A percentile compares a stretch with the other conserved stretches of the same genome.
Evolutionary conservation across 2,329 filamentous ascomycete genomes (phyloP).

Genomic region (Plenodomus tracheiphilus): DNA sequence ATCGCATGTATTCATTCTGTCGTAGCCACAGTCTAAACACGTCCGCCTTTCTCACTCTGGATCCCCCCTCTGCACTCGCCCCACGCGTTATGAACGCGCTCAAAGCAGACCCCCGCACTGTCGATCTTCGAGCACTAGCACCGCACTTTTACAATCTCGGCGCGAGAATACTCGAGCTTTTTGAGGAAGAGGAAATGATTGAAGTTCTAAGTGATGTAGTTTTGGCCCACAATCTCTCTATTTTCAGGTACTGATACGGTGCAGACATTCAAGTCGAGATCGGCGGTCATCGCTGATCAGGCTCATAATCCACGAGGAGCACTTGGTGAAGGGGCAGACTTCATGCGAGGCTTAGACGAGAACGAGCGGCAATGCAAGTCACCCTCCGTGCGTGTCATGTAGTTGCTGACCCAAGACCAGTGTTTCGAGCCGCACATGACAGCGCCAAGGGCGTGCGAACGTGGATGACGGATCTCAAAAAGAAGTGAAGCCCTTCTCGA

Average conservation of each 20-base stretch:
- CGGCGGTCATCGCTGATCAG: slow-evolving; percentile 82
- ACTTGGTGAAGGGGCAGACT: slow-evolving; percentile 70
- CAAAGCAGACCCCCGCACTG: slow-evolving; percentile 84
- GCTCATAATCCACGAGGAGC: slow-evolving; percentile 81
- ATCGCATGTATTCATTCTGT: slow-evolving; percentile 9
- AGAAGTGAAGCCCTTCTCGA: slow-evolving; percentile 28
- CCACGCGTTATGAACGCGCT: slow-evolving; percentile 83
- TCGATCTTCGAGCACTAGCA: slow-evolving; percentile 80
- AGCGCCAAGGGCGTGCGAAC: slow-evolving; percentile 51
- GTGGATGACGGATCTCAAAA: slow-evolving; percentile 50
- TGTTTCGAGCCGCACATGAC: slow-evolving; percentile 54
- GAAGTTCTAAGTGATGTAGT: slow-evolving; percentile 57
- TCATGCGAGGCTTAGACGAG: slow-evolving; percentile 85
- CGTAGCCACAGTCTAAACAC: slow-evolving; percentile 39
- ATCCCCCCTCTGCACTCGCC: slow-evolving; percentile 76
- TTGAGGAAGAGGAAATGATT: slow-evolving; percentile 82
- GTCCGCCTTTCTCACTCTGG: slow-evolving; percentile 65
- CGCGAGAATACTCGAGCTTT: slow-evolving; percentile 83
- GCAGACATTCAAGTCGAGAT: slow-evolving; percentile 78
- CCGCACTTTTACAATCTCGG: slow-evolving; percentile 88
- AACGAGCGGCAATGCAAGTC: slow-evolving; percentile 71
- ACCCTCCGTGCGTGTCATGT: background rate
- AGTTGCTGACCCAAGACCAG: slow-evolving; percentile 29
- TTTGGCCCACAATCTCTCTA: background rate
- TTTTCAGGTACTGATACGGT: slow-evolving; percentile 1